These are phyloP conservation scores for Symbiodinium pilosum DNA, from an alignment of 73 alveolate genomes.

Conservation along the genomic window DNA sequence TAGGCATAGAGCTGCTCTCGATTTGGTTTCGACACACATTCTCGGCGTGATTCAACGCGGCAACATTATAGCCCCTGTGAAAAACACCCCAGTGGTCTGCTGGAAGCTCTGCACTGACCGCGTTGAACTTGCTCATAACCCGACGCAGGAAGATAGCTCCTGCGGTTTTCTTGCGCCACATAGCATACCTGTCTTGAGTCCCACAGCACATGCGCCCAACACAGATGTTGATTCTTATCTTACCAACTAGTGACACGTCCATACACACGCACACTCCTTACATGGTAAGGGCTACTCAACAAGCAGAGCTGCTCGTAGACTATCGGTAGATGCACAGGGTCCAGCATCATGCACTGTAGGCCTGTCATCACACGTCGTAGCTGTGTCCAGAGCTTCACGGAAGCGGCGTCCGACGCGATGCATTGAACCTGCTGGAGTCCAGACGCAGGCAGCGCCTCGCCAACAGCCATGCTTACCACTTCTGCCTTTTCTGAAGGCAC, in stretches of 20 bases:
- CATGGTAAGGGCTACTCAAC: neutral
- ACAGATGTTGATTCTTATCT: neutral
- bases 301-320: neutral
- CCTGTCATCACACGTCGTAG: neutral
- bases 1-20: neutral
- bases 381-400: neutral
- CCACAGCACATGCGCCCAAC: no score
- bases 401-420: neutral
- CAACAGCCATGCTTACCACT: neutral
- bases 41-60: neutral
- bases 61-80: neutral
- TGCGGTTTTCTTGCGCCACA: neutral
- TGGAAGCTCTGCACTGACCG: neutral
- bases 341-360: neutral
- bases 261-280: neutral
- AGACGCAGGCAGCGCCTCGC: neutral
- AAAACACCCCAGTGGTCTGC: neutral
- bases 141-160: neutral
- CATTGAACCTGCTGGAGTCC: neutral
- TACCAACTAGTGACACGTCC: neutral
- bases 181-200: slow-evolving; percentile 18
- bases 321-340: neutral
- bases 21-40: neutral
- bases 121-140: slow-evolving; percentile 14
- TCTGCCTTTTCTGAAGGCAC: neutral